phyloP scores from a whole-genome alignment of 2,329 filamentous ascomycete species.

The Penicillium vulpinum region DNA sequence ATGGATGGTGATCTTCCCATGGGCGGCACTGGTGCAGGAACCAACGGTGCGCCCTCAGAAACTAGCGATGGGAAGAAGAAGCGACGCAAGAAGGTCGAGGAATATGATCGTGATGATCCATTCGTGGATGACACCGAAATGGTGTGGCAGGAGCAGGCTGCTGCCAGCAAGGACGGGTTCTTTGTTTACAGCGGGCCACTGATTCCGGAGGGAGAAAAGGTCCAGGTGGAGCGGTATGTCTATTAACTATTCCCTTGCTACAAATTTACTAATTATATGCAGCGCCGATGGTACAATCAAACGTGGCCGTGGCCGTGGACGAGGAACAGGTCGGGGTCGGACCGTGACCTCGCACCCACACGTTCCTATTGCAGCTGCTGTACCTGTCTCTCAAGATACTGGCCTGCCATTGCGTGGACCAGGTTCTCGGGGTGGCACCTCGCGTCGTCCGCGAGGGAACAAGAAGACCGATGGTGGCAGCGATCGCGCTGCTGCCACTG shows the following conservation, averaged over 20 bases:
- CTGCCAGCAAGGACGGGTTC: conserved; percentile 92
- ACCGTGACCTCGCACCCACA: conserved; percentile 70
- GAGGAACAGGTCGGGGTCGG: conserved; percentile 49
- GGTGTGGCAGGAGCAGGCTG: conserved; percentile 92
- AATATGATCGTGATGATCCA: conserved; percentile 67
- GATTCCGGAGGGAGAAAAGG: conserved; percentile 81
- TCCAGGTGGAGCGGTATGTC: conserved; percentile 61
- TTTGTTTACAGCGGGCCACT: conserved; percentile 96
- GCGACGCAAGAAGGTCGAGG: conserved; percentile 65
- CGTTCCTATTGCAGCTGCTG: conserved; percentile 73
- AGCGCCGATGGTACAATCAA: conserved; percentile 74
- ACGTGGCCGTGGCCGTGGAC: conserved; percentile 57
- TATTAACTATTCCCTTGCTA: conserved; percentile 29
- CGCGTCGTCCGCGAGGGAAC: conserved; percentile 79
- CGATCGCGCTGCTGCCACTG: conserved; percentile 53
- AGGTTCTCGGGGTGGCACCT: conserved; percentile 73
- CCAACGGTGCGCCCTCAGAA: conserved; percentile 54
- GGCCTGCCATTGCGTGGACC: conserved; percentile 69
- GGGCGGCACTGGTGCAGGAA: conserved; percentile 46
- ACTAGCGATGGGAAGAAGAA: conserved; percentile 72
- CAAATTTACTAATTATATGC: conserved; percentile 31
- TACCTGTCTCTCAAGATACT: conserved; percentile 85
- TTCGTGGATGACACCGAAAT: conserved; percentile 89
- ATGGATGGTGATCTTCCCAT: conserved; percentile 50
- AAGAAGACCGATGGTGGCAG: conserved; percentile 84